Evolutionary conservation across 768 basidiomycete species (phyloP), one percentile per base, ranked within the genome.

Genomic region (Pisolithus tinctorius): DNA sequence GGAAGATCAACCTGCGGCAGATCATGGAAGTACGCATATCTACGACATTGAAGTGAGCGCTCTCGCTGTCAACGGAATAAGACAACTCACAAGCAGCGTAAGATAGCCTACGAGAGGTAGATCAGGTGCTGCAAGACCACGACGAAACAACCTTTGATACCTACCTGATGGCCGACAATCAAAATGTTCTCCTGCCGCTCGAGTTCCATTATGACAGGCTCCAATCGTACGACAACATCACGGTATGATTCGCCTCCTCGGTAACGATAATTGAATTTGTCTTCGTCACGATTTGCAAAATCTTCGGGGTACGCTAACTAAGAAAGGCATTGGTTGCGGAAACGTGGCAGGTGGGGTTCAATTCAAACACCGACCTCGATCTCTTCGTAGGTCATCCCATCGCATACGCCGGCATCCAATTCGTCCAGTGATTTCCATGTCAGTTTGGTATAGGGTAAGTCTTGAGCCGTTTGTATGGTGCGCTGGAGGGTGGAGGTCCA

Each of bases 371-470:
- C 34, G 50, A 90, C 94, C 78, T 94, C 94, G 52, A 99, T 98
- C 76, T 98, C 95, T 72, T 92, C 86, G 60, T 99, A 99, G 4
- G 96, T 98, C 96, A 99, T 98, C 14, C 87, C 96, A 69, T 99
- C 96, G 62, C 96, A 99, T 31, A 99, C 96, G 25, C 96, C 96
- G 7, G 96, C 96, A 66, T 99, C 96, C 25, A 99, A 76, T 69
- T 99, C 96, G 61, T 99, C 96, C 48, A 99, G 71, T 1, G 92
- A 93, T 67, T 99, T 99, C 96, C 96, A 99, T 3, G 95, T 97
- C 56, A 98, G 72, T 60, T 98, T 96, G 43, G 84, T 76, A 63
- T 92, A 97, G 1, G 87, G 83, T 16, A 99, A 74, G 55, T 79
- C 59, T 37, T 84, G 78, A 3, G 82, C 94, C 0, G 95, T 99